These are phyloP conservation scores for Ambrosia trifida DNA, from an alignment of 129 eudicot genomes.

Conservation along the genomic window DNA sequence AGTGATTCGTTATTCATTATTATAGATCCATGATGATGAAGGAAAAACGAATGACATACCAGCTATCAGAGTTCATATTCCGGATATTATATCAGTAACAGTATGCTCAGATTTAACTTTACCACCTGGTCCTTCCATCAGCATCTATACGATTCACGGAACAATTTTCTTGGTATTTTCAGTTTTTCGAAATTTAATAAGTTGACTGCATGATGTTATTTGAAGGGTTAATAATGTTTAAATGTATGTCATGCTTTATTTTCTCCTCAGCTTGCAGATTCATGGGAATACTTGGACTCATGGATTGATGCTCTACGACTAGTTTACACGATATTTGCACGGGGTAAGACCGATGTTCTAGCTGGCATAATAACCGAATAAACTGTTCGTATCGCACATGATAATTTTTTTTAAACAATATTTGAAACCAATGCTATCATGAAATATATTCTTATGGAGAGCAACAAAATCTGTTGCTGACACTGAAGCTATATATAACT, in stretches of 20 bases:
- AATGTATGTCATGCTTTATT: conserved; percentile 7
- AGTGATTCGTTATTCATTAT: not conserved
- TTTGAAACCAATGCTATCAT: not conserved
- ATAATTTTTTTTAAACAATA: conserved; percentile 6
- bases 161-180: conserved; percentile 69
- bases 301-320: conserved; percentile 96
- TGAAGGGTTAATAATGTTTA: not conserved
- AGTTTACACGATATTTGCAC: conserved; percentile 89
- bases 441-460: not conserved
- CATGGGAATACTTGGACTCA: conserved; percentile 87
- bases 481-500: conserved; percentile 19
- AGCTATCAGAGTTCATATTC: conserved; percentile 53
- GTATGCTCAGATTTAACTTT: conserved; percentile 90
- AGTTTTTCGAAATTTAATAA: not conserved
- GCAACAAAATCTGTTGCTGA: not conserved
- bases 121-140: conserved; percentile 90
- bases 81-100: conserved; percentile 66
- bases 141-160: conserved; percentile 67
- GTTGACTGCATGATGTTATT: conserved; percentile 3
- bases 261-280: conserved; percentile 73
- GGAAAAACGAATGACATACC: conserved; percentile 41
- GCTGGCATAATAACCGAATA: conserved; percentile 82
- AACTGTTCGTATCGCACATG: conserved; percentile 21
- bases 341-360: conserved; percentile 89
- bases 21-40: conserved; percentile 59